Conservation (phyloP, 2,329 filamentous ascomycete species). For the Alternaria gaisen region DNA sequence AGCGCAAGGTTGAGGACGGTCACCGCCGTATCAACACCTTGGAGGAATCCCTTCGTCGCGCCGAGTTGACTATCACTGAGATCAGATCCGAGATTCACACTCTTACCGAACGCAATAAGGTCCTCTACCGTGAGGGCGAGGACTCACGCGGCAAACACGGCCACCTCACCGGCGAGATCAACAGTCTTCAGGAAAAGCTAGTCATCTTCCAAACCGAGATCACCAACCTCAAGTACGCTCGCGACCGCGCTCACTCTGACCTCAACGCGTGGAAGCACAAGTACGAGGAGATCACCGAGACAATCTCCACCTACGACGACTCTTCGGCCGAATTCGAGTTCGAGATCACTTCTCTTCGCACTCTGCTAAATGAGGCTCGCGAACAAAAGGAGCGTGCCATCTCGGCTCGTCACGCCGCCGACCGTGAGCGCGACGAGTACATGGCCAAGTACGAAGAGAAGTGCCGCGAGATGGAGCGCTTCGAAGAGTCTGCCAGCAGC, state of each 20-base stretch:
- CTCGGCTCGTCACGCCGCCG: slow-evolving; percentile 29
- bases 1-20: slow-evolving; percentile 24
- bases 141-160: slow-evolving; percentile 27
- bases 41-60: slow-evolving; percentile 33
- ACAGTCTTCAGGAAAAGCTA: slow-evolving; percentile 25
- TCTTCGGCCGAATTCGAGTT: slow-evolving; percentile 33
- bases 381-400: slow-evolving; percentile 39
- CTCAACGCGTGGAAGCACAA: slow-evolving; percentile 35
- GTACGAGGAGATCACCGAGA: slow-evolving; percentile 35
- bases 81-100: slow-evolving; percentile 26
- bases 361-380: slow-evolving; percentile 31
- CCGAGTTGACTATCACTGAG: slow-evolving; percentile 25
- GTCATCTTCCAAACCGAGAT: slow-evolving; percentile 32
- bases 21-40: slow-evolving; percentile 28
- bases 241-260: slow-evolving; percentile 31
- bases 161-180: slow-evolving; percentile 24
- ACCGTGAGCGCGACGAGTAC: slow-evolving; percentile 35
- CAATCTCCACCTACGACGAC: slow-evolving; percentile 32
- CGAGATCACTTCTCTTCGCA: slow-evolving; percentile 33
- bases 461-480: slow-evolving; percentile 35
- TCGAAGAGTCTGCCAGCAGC: slow-evolving; percentile 27
- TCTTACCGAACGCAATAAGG: slow-evolving; percentile 30
- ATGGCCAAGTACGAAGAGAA: slow-evolving; percentile 37
- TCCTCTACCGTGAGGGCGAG: slow-evolving; percentile 27
- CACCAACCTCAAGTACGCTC: slow-evolving; percentile 27